Conservation (phyloP, 2,329 filamentous ascomycete species). For the Periconia sp. region DNA sequence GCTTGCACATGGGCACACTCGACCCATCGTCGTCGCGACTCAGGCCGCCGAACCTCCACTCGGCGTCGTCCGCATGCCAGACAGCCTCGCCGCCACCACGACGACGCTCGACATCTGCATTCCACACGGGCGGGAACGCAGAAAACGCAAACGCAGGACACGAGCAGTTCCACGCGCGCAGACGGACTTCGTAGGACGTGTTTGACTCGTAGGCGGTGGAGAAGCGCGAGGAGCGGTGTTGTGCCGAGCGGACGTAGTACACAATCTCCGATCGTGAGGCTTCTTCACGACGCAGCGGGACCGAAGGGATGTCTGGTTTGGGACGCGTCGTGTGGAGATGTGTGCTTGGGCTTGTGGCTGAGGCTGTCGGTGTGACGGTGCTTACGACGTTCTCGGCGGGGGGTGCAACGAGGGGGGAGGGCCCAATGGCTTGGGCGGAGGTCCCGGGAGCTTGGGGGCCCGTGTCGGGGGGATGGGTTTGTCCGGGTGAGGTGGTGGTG, state of each 20-base stretch:
- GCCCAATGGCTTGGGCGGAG: neutral
- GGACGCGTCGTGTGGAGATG: neutral
- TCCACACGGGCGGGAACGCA: conserved; percentile 53
- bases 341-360: neutral
- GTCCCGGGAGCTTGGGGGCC: neutral
- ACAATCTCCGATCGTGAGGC: too few species aligned
- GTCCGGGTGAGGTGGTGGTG: neutral
- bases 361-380: neutral
- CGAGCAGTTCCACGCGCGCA: conserved; percentile 81
- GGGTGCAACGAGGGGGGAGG: neutral
- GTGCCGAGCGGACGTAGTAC: conserved; percentile 68
- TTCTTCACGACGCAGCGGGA: too few species aligned
- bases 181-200: conserved; percentile 67
- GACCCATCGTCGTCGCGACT: conserved; percentile 41
- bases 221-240: conserved; percentile 42
- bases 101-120: neutral
- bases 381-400: neutral
- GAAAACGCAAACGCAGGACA: conserved; percentile 83
- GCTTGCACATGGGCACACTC: conserved; percentile 80
- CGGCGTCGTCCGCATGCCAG: conserved; percentile 2
- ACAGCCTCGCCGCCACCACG: neutral
- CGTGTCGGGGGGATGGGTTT: conserved; percentile 2
- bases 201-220: conserved; percentile 28
- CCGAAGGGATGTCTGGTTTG: too few species aligned
- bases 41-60: conserved; percentile 55